These are phyloP conservation scores for Globisporangium acanthophoron DNA, from an alignment of 352 stramenopile genomes.

Conservation along the genomic window DNA sequence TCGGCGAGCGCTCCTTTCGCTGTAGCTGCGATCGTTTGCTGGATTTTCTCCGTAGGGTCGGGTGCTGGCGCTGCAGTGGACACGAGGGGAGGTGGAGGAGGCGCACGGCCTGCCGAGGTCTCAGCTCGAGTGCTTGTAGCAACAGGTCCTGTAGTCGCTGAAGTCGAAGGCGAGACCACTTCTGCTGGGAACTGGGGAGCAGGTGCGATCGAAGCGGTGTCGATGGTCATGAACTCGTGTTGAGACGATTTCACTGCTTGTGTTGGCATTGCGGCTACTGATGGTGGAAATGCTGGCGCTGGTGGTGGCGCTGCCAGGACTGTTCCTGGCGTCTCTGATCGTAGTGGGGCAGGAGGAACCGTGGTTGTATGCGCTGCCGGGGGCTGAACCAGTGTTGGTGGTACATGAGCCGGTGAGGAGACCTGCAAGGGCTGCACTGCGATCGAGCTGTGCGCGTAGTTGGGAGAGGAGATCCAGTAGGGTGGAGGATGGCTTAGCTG, in stretches of 20 bases:
- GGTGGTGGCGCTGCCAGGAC: not conserved
- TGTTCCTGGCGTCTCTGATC: not conserved
- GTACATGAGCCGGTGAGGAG: not conserved
- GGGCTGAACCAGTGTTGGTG: not conserved
- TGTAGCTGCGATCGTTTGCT: slow-evolving; percentile 37
- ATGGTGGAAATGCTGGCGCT: not conserved
- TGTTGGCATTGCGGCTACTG: too few relatives aligned
- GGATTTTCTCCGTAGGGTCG: slow-evolving; percentile 8
- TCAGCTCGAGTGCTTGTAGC: not conserved
- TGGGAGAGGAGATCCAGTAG: slow-evolving; percentile 10
- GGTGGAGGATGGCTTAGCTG: slow-evolving; percentile 1
- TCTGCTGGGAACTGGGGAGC: too few relatives aligned
- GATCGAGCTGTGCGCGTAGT: not conserved
- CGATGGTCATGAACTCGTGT: too few relatives aligned
- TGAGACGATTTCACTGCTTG: not conserved
- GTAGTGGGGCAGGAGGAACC: not conserved
- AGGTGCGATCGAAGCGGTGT: too few relatives aligned
- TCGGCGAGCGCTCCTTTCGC: slow-evolving; percentile 57
- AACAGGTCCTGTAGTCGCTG: not conserved
- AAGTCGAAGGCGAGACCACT: too few relatives aligned
- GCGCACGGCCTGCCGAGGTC: not conserved
- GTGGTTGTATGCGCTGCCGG: not conserved
- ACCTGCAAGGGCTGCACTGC: not conserved
- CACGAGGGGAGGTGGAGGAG: not conserved
- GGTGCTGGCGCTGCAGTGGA: not conserved